Conservation (phyloP, 2,329 filamentous ascomycete genomes). For the Trichoderma breve region DNA sequence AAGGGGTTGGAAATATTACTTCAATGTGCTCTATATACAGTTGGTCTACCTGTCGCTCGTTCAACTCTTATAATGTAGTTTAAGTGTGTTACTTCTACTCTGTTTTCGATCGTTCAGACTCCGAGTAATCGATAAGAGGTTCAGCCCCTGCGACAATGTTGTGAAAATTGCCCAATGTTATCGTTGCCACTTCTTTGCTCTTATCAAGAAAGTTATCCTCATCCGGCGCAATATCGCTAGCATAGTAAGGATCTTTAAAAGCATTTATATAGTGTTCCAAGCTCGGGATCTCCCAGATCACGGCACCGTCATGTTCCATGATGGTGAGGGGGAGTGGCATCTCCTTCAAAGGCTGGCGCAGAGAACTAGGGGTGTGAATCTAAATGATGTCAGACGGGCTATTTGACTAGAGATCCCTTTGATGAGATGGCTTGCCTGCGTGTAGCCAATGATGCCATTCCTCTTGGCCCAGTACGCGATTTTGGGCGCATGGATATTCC, state of each 20-base stretch:
- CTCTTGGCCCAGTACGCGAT: slow-evolving; percentile 16
- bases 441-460: slow-evolving; percentile 11
- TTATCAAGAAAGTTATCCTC: slow-evolving; percentile 18
- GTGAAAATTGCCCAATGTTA: slow-evolving; percentile 10
- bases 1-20: no score
- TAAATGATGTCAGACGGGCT: neutral
- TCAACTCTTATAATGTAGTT: neutral
- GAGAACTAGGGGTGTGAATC: neutral
- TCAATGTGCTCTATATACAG: neutral
- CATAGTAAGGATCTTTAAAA: slow-evolving; percentile 13
- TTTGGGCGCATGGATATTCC: slow-evolving; percentile 15
- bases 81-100: neutral
- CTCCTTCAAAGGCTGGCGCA: neutral
- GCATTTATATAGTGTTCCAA: slow-evolving; percentile 10
- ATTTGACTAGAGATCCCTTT: neutral
- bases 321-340: neutral
- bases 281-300: slow-evolving; percentile 18
- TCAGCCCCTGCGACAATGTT: neutral
- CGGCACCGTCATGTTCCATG: slow-evolving; percentile 14
- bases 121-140: slow-evolving; percentile 9
- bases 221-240: slow-evolving; percentile 10
- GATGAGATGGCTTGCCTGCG: neutral
- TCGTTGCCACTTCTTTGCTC: slow-evolving; percentile 9
- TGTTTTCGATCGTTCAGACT: neutral
- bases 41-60: neutral